Evolutionary conservation across 164 flowering plant genomes (phyloP).

Genomic region (Umbellularia californica): DNA sequence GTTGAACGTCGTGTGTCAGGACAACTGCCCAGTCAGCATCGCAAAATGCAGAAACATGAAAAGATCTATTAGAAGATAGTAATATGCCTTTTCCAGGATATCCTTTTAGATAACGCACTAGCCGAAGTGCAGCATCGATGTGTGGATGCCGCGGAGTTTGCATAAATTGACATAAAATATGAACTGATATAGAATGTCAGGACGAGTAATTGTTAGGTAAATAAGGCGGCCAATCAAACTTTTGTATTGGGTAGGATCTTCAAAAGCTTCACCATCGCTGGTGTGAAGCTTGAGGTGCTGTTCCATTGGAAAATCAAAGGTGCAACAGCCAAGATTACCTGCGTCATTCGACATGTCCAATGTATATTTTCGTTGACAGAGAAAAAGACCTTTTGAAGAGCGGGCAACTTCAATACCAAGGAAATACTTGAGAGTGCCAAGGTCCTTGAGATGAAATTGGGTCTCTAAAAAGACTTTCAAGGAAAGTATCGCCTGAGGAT

Average conservation of each 20-base stretch:
- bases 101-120: too few species aligned
- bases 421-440: neutral
- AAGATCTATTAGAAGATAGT: too few species aligned
- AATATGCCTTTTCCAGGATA: too few species aligned
- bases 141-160: too few species aligned
- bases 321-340: neutral
- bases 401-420: neutral
- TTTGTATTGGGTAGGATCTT: too few species aligned
- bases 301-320: neutral
- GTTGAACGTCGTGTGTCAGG: neutral
- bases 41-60: conserved; percentile 15
- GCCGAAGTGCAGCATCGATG: too few species aligned
- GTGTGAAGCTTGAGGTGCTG: neutral
- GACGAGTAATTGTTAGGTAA: too few species aligned
- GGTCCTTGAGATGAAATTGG: neutral
- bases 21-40: conserved; percentile 5
- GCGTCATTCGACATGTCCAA: neutral
- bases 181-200: too few species aligned
- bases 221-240: too few species aligned
- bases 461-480: neutral
- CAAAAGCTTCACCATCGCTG: too few species aligned
- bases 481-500: neutral
- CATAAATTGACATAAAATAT: too few species aligned
- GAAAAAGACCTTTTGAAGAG: neutral
- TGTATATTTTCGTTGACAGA: neutral